A percentile compares a stretch with the other conserved stretches of the same genome.
Evolutionary conservation across 371 early-diverging fungal species (phyloP).

Genomic region (Syncephalastrum contaminatum): DNA sequence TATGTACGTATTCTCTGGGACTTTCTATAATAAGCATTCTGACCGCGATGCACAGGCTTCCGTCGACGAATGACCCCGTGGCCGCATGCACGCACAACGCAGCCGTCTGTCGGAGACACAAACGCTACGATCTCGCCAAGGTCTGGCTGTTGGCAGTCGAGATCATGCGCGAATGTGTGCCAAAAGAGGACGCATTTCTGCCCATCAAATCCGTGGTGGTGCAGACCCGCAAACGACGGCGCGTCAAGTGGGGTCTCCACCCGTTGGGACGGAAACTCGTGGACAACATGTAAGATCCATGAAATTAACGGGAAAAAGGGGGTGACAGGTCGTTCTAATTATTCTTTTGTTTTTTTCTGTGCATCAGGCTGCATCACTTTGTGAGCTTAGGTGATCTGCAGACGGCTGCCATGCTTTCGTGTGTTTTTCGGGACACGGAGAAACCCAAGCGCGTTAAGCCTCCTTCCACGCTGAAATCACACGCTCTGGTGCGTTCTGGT

Average conservation of each 20-base stretch:
- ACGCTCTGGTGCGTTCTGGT: constrained; percentile 11
- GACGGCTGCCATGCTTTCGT: constrained; percentile 79
- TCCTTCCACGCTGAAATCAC: constrained; percentile 1
- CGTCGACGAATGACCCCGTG: constrained; percentile 49
- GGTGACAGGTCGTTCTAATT: too few relatives aligned
- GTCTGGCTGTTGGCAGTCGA: constrained; percentile 75
- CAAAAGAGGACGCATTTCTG: constrained; percentile 12
- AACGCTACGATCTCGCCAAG: constrained; percentile 58
- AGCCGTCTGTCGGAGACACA: constrained; percentile 45
- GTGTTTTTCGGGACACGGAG: constrained; percentile 59
- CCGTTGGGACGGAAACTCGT: constrained; percentile 69
- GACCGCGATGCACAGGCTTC: constrained; percentile 27
- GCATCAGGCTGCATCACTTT: constrained; percentile 62
- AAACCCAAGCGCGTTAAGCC: neutral
- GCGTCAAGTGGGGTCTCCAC: constrained; percentile 71
- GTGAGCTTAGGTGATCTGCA: constrained; percentile 78
- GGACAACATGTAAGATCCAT: constrained; percentile 54
- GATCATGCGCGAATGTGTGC: constrained; percentile 53
- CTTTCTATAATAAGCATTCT: constrained; percentile 1
- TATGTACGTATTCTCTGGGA: constrained; percentile 28
- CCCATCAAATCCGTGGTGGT: constrained; percentile 8
- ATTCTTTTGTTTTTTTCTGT: neutral
- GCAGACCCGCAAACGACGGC: constrained; percentile 15
- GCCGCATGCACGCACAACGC: constrained; percentile 66
- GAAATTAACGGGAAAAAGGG: neutral